A percentile compares a stretch with the other conserved stretches of the same genome.
Conservation (phyloP, 495 filamentous ascomycete species). For the Penicillium desertorum region DNA sequence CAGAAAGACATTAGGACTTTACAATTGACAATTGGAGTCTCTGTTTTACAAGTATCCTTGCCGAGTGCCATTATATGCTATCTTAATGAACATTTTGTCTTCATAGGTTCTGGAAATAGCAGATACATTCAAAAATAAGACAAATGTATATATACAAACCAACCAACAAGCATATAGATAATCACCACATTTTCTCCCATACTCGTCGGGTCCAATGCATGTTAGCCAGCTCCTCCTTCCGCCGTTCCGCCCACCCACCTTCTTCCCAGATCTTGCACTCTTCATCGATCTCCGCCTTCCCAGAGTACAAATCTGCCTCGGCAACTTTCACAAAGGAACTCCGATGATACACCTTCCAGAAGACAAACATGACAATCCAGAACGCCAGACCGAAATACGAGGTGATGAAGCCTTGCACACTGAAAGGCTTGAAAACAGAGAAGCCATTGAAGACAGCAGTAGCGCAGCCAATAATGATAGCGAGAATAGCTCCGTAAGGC, state of each 20-base stretch:
- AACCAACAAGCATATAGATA: not conserved
- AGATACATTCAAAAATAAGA: not conserved
- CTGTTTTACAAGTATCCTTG: not conserved
- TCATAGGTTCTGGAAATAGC: not conserved
- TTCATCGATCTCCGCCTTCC: constrained; percentile 37
- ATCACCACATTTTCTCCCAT: constrained; percentile 40
- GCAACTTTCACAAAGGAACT: constrained; percentile 32
- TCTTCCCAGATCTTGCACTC: constrained; percentile 39
- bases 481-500: constrained; percentile 31
- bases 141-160: not conserved
- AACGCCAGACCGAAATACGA: constrained; percentile 38
- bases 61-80: not conserved
- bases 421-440: constrained; percentile 34
- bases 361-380: constrained; percentile 32
- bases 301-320: constrained; percentile 28
- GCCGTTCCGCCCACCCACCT: constrained; percentile 27
- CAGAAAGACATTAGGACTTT: not conserved
- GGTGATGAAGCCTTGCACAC: constrained; percentile 35
- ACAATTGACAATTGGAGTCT: not conserved
- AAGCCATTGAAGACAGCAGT: constrained; percentile 37
- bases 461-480: constrained; percentile 22
- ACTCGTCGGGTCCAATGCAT: constrained; percentile 25
- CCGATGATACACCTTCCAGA: constrained; percentile 35
- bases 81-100: not conserved
- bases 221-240: constrained; percentile 28